phyloP scores from a whole-genome alignment of 2,329 filamentous ascomycete genomes.

The Colletotrichum navitas region DNA sequence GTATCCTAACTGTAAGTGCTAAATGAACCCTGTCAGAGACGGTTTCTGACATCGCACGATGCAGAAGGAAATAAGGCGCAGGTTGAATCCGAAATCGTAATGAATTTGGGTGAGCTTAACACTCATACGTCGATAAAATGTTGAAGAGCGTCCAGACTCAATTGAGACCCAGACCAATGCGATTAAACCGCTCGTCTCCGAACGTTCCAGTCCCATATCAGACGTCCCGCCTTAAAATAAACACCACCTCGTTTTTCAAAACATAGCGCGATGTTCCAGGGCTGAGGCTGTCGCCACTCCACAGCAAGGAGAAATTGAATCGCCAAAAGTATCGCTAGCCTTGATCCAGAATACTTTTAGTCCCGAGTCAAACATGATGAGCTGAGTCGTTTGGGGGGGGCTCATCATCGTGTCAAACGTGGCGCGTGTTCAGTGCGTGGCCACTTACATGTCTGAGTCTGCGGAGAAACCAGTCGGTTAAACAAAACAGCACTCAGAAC shows the following conservation, averaged over 20 bases:
- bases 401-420: background rate
- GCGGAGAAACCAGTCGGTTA: background rate
- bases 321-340: background rate
- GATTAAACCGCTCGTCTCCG: background rate
- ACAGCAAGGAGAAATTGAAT: background rate
- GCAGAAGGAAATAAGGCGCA: background rate
- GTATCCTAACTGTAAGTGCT: background rate
- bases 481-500: background rate
- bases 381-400: background rate
- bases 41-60: rapidly evolving
- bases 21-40: background rate
- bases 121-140: too few species aligned
- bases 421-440: background rate
- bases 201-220: background rate
- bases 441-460: background rate
- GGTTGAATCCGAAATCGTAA: background rate
- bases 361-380: background rate
- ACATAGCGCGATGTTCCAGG: background rate
- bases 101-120: background rate
- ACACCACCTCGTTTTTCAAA: background rate
- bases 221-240: background rate
- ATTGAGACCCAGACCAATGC: background rate
- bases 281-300: background rate
- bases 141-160: background rate
- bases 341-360: background rate